Percentiles rank a stretch among this genome's conserved stretches.
Conservation (phyloP, 2,329 filamentous ascomycete species). For the Calonectria pseudoreteaudii region DNA sequence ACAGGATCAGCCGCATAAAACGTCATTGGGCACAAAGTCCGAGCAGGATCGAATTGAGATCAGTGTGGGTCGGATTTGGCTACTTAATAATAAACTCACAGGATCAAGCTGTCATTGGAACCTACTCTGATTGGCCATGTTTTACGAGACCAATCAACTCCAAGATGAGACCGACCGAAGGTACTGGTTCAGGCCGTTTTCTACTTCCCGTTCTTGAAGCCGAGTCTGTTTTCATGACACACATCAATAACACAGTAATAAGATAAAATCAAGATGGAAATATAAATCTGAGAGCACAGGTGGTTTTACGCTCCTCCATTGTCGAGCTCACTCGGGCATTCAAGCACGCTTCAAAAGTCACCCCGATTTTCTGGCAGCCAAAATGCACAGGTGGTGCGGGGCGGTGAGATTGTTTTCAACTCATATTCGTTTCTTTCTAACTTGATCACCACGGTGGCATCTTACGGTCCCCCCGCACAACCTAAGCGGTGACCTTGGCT, state of each 20-base stretch:
- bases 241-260: neutral
- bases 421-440: neutral
- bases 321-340: neutral
- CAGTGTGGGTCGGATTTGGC: neutral
- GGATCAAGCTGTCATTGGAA: neutral
- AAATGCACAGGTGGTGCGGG: neutral
- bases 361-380: neutral
- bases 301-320: neutral
- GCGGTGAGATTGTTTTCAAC: neutral
- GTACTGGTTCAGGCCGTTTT: neutral
- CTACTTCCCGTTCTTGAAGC: neutral
- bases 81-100: neutral
- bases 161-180: neutral
- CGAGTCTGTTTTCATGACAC: neutral
- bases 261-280: neutral
- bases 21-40: neutral
- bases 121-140: neutral
- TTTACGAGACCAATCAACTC: conserved; percentile 5
- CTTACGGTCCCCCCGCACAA: neutral
- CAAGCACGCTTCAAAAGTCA: neutral
- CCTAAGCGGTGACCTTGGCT: neutral
- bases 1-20: neutral
- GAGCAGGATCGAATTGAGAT: neutral
- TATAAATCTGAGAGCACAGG: neutral
- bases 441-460: too few relatives aligned